These are phyloP conservation scores for Anethum foeniculum DNA, from an alignment of 140 eudicot species.

Conservation along the genomic window DNA sequence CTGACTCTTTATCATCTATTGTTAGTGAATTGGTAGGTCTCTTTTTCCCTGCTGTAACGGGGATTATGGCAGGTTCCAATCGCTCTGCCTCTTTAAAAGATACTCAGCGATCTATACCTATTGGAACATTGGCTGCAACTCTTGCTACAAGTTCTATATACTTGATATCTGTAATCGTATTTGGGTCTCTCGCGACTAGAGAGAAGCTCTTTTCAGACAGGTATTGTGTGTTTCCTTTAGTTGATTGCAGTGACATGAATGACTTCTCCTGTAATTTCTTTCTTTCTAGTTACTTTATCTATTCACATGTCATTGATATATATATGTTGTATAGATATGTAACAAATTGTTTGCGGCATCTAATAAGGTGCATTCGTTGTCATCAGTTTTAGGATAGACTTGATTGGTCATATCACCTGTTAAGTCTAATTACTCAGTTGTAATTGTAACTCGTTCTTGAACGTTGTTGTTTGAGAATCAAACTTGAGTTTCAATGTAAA, in stretches of 20 bases:
- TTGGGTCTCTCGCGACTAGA: slow-evolving; percentile 89
- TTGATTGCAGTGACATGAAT: neutral
- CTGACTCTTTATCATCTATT: slow-evolving; percentile 19
- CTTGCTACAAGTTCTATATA: slow-evolving; percentile 67
- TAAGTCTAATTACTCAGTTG: neutral
- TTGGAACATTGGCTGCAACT: slow-evolving; percentile 89
- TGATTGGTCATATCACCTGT: neutral
- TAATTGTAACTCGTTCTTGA: neutral
- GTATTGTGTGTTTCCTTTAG: slow-evolving; percentile 16
- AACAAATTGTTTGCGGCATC: neutral
- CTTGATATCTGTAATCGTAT: slow-evolving; percentile 60
- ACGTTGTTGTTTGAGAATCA: neutral
- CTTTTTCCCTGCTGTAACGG: slow-evolving; percentile 99
- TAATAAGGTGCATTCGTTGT: neutral
- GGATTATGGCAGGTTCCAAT: slow-evolving; percentile 99
- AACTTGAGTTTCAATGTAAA: neutral
- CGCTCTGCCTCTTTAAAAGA: slow-evolving; percentile 92
- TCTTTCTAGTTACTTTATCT: neutral
- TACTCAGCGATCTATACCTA: slow-evolving; percentile 95
- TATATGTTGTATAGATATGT: neutral
- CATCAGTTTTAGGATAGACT: neutral
- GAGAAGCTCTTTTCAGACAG: slow-evolving; percentile 88
- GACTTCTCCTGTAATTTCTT: neutral
- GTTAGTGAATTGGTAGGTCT: slow-evolving; percentile 93
- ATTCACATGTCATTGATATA: neutral